Base-by-base conservation (phyloP, 2,329 filamentous ascomycete genomes). In the Cladosporium sp. region DNA sequence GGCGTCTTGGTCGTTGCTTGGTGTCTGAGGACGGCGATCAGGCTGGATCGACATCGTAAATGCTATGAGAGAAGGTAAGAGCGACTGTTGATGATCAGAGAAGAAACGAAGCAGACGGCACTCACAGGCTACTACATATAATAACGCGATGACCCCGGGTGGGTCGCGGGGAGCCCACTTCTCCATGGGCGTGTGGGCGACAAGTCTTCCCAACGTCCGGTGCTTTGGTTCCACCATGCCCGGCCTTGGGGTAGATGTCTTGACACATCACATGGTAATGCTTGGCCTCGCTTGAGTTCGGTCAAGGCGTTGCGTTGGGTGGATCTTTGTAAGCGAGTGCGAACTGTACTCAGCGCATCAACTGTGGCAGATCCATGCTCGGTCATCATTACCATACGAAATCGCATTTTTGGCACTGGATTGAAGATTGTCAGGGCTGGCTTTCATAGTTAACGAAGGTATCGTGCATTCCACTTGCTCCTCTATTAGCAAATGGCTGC, bases 191-290 rank as follows among this genome's bases (percentile, higher is more conserved):
- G 19, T 37, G 32, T 20, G 19, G 52, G 28, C 37, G 52, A 47
- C 45, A 22, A 36, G 8, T 39, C 47, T 55, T 25, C 40, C 24
- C 52, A 47, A 45, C 40, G 32, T 17, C 19, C 32, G 40, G 40
- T 55, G 32, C 22, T 25, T 20, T 3, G 15, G 52, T 55, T 35
- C 34, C 52, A 45, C 52, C 28, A 9, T 3, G 47, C n/a, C n/a
- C 32, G 47, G 37, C 20, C 52, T 34, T n/a, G 32, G 13, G 22
- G 24, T 25, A 34, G 20, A 47, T 55, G 9, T 32, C 52, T 55
- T 55, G 52, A 55, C 52, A 47, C 40, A 55, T 37, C 6, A 45
- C 37, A 37, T 19, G 28, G 52, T 55, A 55, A 55, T 55, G 52
- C 52, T 55, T 55, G 15, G 7, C 19, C 8, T 25, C 15, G 39